Evolutionary conservation across 139 green algal genomes (phyloP).

Genomic region (Micromonas pusilla): DNA sequence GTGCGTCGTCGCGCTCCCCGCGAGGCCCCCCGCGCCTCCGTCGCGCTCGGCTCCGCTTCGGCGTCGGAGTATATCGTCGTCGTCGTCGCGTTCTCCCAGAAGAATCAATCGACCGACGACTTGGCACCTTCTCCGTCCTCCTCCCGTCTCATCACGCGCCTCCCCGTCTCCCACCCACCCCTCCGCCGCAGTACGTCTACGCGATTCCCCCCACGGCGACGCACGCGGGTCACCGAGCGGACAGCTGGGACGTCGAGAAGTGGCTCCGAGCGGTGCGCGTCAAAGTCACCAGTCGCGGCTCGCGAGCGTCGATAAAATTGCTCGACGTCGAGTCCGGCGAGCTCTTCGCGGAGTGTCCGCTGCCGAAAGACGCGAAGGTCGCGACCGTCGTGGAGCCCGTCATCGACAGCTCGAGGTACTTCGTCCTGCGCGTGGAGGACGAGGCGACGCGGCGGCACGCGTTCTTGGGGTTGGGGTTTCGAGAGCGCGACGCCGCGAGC

Average conservation of each 20-base stretch:
- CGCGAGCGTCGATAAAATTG: neutral
- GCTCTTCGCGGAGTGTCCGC: constrained; percentile 40
- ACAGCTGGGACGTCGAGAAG: neutral
- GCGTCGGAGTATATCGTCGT: too few relatives aligned
- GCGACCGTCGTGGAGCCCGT: constrained; percentile 32
- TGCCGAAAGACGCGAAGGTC: constrained; percentile 22
- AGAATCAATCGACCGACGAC: too few relatives aligned
- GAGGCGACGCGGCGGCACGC: constrained; percentile 27
- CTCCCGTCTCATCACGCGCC: too few relatives aligned
- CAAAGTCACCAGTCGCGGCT: neutral
- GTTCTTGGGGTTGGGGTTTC: constrained; percentile 43
- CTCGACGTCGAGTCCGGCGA: constrained; percentile 38
- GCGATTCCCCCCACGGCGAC: neutral
- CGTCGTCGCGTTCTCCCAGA: too few relatives aligned
- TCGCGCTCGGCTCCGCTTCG: too few relatives aligned
- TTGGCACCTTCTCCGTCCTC: too few relatives aligned
- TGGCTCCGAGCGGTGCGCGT: neutral
- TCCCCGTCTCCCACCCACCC: neutral
- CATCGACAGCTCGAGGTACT: constrained; percentile 39
- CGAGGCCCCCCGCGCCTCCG: neutral
- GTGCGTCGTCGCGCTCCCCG: neutral
- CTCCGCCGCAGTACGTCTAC: neutral
- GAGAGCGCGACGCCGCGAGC: constrained; percentile 36
- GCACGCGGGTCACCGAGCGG: neutral
- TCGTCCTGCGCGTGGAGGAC: constrained; percentile 40